These are phyloP conservation scores for Suillus plorans DNA, from an alignment of 768 basidiomycete genomes.

Conservation along the genomic window DNA sequence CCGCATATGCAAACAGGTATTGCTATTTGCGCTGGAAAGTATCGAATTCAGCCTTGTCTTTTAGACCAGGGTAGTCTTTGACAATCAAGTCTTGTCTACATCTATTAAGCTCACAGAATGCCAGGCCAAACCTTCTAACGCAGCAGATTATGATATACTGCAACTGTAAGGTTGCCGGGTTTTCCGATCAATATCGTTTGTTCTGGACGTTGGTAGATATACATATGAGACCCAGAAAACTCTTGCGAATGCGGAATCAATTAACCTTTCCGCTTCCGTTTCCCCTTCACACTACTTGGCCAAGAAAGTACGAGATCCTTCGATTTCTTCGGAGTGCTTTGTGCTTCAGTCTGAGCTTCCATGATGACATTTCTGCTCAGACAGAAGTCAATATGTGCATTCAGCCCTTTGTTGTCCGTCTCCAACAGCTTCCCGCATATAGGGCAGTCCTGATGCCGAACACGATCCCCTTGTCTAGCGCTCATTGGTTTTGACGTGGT, in stretches of 20 bases:
- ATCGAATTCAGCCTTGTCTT: conserved; percentile 56
- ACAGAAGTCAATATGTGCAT: conserved; percentile 89
- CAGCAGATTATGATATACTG: background rate
- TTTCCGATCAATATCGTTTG: background rate
- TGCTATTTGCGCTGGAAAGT: conserved; percentile 82
- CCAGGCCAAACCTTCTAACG: background rate
- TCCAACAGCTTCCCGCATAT: conserved; percentile 62
- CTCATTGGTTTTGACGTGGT: conserved; percentile 2
- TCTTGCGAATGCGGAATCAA: background rate
- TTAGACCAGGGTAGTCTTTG: conserved; percentile 59
- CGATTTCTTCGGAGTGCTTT: conserved; percentile 17
- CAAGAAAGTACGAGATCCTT: background rate
- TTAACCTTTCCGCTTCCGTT: conserved; percentile 18
- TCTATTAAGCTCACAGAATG: background rate
- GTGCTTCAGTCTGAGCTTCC: conserved; percentile 53
- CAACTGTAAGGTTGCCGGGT: background rate
- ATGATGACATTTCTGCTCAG: conserved; percentile 76
- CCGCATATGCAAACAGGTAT: conserved; percentile 81
- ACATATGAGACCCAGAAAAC: background rate
- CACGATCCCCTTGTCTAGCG: conserved; percentile 3
- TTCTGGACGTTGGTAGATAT: background rate
- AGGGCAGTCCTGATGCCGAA: conserved; percentile 56
- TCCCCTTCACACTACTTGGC: conserved; percentile 5
- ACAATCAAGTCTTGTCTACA: conserved; percentile 51
- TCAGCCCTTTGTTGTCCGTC: conserved; percentile 75